A percentile compares a stretch with the other conserved stretches of the same genome.
phyloP scores from a whole-genome alignment of 805 yeast species.

The Wickerhamomyces mucosus region DNA sequence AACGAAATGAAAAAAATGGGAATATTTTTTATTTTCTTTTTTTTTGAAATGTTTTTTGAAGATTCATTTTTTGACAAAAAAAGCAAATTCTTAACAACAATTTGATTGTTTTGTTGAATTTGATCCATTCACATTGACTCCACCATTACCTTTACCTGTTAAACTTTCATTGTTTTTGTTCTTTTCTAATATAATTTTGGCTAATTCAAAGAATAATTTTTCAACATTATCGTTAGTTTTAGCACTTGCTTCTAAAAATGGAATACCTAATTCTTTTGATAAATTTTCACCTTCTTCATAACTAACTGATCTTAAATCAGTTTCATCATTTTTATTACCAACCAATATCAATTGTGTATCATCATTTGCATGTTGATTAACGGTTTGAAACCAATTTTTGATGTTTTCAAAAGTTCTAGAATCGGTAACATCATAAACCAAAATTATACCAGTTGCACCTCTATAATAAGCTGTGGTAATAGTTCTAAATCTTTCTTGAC shows the following conservation, averaged over 20 bases:
- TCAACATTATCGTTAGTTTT: conserved; percentile 89
- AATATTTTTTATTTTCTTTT: too few relatives aligned
- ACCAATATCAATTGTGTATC: conserved; percentile 91
- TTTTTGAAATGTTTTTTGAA: background rate
- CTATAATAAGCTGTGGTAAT: conserved; percentile 89
- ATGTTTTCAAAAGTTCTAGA: conserved; percentile 89
- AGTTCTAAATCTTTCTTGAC: conserved; percentile 93
- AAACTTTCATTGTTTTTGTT: conserved; percentile 33
- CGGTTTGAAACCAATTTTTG: conserved; percentile 92
- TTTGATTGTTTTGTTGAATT: conserved; percentile 4
- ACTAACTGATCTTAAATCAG: conserved; percentile 75
- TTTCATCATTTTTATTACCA: conserved; percentile 93
- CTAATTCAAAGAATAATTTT: conserved; percentile 83
- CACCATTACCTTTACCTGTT: conserved; percentile 14
- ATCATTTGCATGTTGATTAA: conserved; percentile 92
- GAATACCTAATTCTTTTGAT: conserved; percentile 79
- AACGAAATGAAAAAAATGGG: too few relatives aligned
- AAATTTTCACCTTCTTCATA: conserved; percentile 85
- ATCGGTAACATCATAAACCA: conserved; percentile 79
- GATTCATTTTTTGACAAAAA: background rate
- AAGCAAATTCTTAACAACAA: conserved; percentile 13
- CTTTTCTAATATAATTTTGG: conserved; percentile 77
- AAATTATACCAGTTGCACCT: conserved; percentile 82
- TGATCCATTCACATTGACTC: conserved; percentile 16
- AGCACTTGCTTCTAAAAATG: conserved; percentile 94